Base-by-base conservation (phyloP, 2,329 filamentous ascomycete genomes). In the Cercospora janseana region DNA sequence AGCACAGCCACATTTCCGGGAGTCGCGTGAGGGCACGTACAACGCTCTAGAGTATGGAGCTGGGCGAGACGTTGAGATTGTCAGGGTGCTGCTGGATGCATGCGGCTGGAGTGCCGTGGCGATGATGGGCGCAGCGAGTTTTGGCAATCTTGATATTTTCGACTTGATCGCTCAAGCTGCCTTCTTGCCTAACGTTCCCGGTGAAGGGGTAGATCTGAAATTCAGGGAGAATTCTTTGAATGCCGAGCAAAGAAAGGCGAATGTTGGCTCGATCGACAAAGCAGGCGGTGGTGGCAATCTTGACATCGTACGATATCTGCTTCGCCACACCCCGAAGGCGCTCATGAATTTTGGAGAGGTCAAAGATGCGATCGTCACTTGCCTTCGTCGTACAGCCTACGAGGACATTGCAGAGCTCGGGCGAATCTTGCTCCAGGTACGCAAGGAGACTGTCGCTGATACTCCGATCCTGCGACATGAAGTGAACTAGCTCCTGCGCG, bases 91-190 rank as follows among this genome's bases (percentile, higher is more conserved):
- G 31, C 32, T 54, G 6, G 40, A 50, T 10, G n/a, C 42, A 4
- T 51, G 49, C 18, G 49, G 49, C 9, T 53, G 35, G 37, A 56
- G 47, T 34, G 16, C 38, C 9, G 27, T 42, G 34, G 51, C 51
- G 7, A 45, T 54, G 13, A 44, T 31, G 18, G 42, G 24, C 13
- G 54, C 54, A 16, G 47, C 48, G 6, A 41, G 48, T 27, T 50
- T 31, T 27, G 54, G 51, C 9, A 21, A 56, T 16, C 20, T 16
- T 6, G 43, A 47, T 6, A 37, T 34, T 10, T 45, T 56, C 15
- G 40, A 38, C 2, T 8, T 51, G 29, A 41, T 56, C 20, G 27
- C 43, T 10, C 23, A 49, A 9, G 29, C 28, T 13, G 54, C 41
- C 16, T 37, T n/a, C 6, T 51, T 56, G 1, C 32, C 41, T 9